A percentile compares a stretch with the other conserved stretches of the same genome.
Conservation (phyloP, 208 protist species). For the Herpetomonas samuelpessoai region DNA sequence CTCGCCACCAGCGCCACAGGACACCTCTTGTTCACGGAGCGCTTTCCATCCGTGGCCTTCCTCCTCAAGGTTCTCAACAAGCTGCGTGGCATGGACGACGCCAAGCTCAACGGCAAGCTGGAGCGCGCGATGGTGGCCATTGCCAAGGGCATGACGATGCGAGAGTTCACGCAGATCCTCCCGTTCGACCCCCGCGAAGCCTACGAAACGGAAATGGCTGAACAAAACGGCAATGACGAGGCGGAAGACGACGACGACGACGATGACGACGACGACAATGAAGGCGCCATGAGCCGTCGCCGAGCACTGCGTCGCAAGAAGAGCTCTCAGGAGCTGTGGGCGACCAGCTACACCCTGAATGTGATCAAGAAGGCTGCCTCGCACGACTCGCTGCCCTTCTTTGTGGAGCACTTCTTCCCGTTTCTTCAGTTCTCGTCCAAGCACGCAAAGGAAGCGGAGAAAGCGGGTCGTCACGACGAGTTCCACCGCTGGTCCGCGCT, state of each 20-base stretch:
- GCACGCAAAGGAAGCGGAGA: slow-evolving; percentile 48
- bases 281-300: background rate
- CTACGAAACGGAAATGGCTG: slow-evolving; percentile 44
- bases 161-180: slow-evolving; percentile 65
- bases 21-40: slow-evolving; percentile 39
- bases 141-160: slow-evolving; percentile 74
- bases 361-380: slow-evolving; percentile 68
- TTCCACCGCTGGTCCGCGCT: slow-evolving; percentile 63
- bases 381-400: slow-evolving; percentile 83
- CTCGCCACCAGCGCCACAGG: slow-evolving; percentile 10
- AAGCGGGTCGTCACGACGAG: slow-evolving; percentile 39
- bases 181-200: slow-evolving; percentile 70
- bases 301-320: no score
- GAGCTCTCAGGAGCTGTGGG: slow-evolving; percentile 36
- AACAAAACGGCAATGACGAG: slow-evolving; percentile 5
- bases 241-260: slow-evolving; percentile 25
- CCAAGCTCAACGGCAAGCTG: slow-evolving; percentile 65
- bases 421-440: slow-evolving; percentile 66
- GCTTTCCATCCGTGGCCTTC: slow-evolving; percentile 66
- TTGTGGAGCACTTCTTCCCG: slow-evolving; percentile 77
- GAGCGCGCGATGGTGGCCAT: slow-evolving; percentile 71
- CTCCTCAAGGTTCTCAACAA: slow-evolving; percentile 85
- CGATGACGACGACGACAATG: slow-evolving; percentile 4
- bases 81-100: slow-evolving; percentile 75
- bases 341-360: slow-evolving; percentile 75